phyloP scores from a whole-genome alignment of 176 grass and related monocot species.

The Zoysia japonica region DNA sequence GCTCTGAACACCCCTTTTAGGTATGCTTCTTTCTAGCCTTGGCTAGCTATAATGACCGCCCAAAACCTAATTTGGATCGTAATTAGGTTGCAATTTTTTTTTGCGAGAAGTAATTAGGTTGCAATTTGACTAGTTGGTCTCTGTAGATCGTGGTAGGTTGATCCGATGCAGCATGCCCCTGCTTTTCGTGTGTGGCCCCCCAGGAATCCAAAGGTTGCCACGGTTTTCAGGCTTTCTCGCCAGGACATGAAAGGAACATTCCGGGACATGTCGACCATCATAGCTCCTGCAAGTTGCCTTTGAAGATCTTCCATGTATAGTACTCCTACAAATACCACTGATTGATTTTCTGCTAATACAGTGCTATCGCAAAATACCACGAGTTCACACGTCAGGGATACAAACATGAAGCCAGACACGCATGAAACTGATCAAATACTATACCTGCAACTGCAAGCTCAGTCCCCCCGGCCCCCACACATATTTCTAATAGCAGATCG shows the following conservation, averaged over 20 bases:
- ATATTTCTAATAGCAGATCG: not conserved
- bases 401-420: not conserved
- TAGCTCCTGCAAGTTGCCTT: constrained; percentile 27
- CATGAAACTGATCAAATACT: no score
- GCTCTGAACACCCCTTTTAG: constrained; percentile 34
- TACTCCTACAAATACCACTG: not conserved
- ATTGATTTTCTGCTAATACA: constrained; percentile 2
- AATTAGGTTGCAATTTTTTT: constrained; percentile 34
- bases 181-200: constrained; percentile 21
- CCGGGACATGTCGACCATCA: constrained; percentile 29
- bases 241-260: constrained; percentile 46
- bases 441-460: not conserved
- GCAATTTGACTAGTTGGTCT: constrained; percentile 40
- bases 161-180: constrained; percentile 25
- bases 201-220: constrained; percentile 34
- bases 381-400: not conserved
- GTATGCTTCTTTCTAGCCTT: constrained; percentile 39
- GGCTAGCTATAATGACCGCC: constrained; percentile 45
- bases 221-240: constrained; percentile 45
- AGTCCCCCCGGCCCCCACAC: not conserved
- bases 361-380: not conserved
- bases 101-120: constrained; percentile 32
- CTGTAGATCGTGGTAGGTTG: constrained; percentile 61
- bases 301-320: constrained; percentile 12
- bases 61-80: constrained; percentile 50